A percentile compares a stretch with the other conserved stretches of the same genome.
Conservation (phyloP, 306 rosid genomes). For the Medicago arabica region DNA sequence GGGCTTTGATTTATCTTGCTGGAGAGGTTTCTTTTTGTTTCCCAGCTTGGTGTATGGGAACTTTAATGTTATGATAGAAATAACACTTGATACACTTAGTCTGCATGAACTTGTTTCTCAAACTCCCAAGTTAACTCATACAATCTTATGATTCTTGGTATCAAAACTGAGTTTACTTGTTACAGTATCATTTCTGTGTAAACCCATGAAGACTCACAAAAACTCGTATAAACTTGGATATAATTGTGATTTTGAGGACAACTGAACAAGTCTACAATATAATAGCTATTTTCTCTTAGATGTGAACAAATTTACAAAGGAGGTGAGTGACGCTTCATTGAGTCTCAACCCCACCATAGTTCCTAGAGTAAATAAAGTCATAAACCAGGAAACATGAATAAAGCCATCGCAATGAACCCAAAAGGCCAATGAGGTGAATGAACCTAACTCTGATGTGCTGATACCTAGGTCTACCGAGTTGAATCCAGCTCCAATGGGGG, state of each 20-base stretch:
- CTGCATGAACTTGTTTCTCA: constrained; percentile 17
- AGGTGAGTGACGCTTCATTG: background rate
- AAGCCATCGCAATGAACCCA: constrained; percentile 1
- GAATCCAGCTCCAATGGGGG: constrained; percentile 1
- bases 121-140: background rate
- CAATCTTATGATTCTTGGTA: background rate
- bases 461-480: constrained; percentile 3
- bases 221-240: background rate
- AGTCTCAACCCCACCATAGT: background rate
- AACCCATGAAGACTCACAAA: background rate
- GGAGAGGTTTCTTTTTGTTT: constrained; percentile 10
- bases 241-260: background rate
- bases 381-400: background rate
- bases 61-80: background rate
- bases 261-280: background rate
- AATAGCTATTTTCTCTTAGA: background rate
- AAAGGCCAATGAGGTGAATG: constrained; percentile 1
- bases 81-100: constrained; percentile 11
- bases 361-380: constrained; percentile 1
- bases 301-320: background rate
- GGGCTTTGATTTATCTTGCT: constrained; percentile 29
- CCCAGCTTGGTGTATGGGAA: constrained; percentile 27
- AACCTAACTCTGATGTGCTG: constrained; percentile 10
- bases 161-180: background rate
- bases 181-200: background rate